phyloP scores from a whole-genome alignment of 352 stramenopile species.

The Phytophthora megakarya region DNA sequence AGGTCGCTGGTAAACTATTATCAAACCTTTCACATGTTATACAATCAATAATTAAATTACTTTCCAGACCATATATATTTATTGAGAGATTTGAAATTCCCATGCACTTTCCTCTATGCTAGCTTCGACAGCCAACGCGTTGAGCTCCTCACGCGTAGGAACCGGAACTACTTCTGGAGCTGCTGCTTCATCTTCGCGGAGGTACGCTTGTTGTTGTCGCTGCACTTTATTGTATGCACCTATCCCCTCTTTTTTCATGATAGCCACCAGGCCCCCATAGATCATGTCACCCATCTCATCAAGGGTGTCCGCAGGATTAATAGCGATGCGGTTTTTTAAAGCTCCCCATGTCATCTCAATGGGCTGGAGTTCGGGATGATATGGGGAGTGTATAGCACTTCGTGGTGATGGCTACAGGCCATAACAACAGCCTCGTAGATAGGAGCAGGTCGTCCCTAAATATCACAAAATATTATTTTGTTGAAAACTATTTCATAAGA shows the following conservation, averaged over 20 bases:
- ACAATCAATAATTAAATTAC: no score
- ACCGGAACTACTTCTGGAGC: neutral
- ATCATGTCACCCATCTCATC: neutral
- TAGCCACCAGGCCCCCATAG: neutral
- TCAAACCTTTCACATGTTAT: no score
- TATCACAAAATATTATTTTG: no score
- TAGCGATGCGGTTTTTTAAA: neutral
- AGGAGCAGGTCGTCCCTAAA: no score
- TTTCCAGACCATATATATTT: no score
- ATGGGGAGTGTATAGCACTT: slow-evolving; percentile 4
- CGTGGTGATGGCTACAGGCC: no score
- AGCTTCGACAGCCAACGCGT: neutral
- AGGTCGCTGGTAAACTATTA: no score
- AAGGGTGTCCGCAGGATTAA: neutral
- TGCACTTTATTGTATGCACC: neutral
- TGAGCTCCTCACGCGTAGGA: neutral
- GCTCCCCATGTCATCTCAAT: neutral
- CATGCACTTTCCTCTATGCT: neutral
- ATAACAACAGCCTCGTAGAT: neutral
- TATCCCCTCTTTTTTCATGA: neutral
- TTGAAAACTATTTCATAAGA: no score
- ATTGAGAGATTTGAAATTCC: no score
- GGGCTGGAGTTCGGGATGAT: neutral
- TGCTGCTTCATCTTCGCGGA: neutral
- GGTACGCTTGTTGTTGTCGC: neutral